phyloP scores from a whole-genome alignment of 2,329 filamentous ascomycete genomes.

The Lasiodiplodia gonubiensis region DNA sequence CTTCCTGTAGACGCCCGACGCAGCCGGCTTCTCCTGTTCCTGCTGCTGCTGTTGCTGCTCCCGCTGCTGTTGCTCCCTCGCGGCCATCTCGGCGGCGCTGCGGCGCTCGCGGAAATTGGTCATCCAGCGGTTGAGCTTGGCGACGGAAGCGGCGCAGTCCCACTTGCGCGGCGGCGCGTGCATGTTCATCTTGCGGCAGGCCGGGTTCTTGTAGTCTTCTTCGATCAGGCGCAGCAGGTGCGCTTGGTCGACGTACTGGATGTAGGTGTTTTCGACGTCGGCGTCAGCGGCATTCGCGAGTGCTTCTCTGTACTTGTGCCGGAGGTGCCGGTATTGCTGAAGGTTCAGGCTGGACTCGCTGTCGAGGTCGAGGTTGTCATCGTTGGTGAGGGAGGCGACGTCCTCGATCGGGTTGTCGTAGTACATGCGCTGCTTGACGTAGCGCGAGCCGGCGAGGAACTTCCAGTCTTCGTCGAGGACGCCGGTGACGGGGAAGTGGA shows the following conservation, averaged over 20 bases:
- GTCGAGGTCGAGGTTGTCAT: neutral
- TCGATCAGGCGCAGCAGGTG: neutral
- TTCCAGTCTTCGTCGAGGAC: neutral
- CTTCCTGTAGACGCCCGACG: too few species aligned
- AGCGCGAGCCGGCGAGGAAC: neutral
- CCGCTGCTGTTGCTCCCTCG: neutral
- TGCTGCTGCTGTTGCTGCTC: too few species aligned
- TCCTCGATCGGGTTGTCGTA: neutral
- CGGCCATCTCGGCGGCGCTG: neutral
- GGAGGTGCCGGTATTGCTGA: too few species aligned
- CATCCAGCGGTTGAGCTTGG: neutral
- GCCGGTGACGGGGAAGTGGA: slow-evolving; percentile 8
- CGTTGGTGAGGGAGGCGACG: neutral
- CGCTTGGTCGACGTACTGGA: slow-evolving; percentile 4
- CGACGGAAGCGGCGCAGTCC: neutral
- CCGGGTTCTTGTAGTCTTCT: neutral
- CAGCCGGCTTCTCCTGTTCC: too few species aligned
- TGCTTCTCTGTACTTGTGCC: too few species aligned
- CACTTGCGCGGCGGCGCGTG: neutral
- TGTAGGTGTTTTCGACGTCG: neutral
- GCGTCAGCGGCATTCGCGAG: neutral
- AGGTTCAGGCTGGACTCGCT: too few species aligned
- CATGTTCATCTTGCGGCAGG: slow-evolving; percentile 11
- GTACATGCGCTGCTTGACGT: neutral
- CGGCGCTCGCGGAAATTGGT: neutral